A percentile compares a stretch with the other conserved stretches of the same genome.
Evolutionary conservation across 2,329 filamentous ascomycete species (phyloP).

Genomic region (Didymella glomerata): DNA sequence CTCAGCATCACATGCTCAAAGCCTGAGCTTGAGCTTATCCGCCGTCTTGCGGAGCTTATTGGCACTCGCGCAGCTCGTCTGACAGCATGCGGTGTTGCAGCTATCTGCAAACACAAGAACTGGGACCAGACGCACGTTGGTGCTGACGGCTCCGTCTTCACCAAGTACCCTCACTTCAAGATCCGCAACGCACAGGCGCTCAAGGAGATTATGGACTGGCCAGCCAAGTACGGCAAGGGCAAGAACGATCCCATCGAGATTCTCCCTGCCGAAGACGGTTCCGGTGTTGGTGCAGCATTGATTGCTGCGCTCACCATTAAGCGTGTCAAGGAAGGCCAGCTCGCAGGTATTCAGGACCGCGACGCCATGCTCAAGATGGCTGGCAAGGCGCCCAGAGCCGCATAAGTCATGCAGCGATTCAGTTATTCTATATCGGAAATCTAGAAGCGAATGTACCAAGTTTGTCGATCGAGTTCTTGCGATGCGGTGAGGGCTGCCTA

Average conservation of each 20-base stretch:
- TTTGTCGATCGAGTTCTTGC: background rate
- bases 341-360: slow-evolving; percentile 65
- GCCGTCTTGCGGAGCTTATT: slow-evolving; percentile 89
- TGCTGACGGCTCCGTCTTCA: slow-evolving; percentile 96
- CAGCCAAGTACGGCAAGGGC: slow-evolving; percentile 74
- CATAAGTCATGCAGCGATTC: background rate
- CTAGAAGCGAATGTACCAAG: slow-evolving; percentile 13
- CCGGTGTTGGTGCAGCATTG: slow-evolving; percentile 93
- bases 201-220: slow-evolving; percentile 95
- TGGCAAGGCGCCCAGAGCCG: slow-evolving; percentile 21
- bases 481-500: slow-evolving; percentile 4
- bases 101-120: slow-evolving; percentile 96
- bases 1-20: slow-evolving; percentile 75
- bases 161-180: slow-evolving; percentile 99
- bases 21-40: slow-evolving; percentile 87
- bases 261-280: slow-evolving; percentile 90
- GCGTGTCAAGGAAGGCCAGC: slow-evolving; percentile 67
- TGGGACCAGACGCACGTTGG: slow-evolving; percentile 90
- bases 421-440: background rate
- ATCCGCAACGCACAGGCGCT: slow-evolving; percentile 86
- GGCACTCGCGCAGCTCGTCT: slow-evolving; percentile 93
- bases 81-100: slow-evolving; percentile 92
- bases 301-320: slow-evolving; percentile 80
- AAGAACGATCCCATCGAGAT: slow-evolving; percentile 78
- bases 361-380: slow-evolving; percentile 53